A percentile compares a stretch with the other conserved stretches of the same genome.
Conservation (phyloP, 148 eudicot genomes). For the Rhododendron ovatum region DNA sequence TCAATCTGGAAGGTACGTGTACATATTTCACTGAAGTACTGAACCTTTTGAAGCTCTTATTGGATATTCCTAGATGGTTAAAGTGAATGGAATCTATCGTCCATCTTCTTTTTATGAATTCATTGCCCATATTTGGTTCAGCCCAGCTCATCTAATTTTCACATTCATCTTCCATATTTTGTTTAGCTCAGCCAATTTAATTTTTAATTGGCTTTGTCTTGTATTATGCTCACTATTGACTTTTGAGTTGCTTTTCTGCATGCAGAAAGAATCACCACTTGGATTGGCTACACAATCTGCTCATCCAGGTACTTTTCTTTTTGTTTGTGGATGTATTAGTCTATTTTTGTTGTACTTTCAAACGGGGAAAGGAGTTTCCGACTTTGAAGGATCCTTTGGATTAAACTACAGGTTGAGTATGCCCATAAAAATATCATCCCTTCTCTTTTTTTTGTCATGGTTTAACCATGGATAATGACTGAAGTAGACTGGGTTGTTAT, state of each 20-base stretch:
- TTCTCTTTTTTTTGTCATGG: not conserved
- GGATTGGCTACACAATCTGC: slow-evolving; percentile 87
- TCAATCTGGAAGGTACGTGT: too few species aligned
- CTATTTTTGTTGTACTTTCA: not conserved
- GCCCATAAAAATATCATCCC: not conserved
- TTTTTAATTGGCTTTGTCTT: not conserved
- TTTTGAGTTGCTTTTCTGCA: slow-evolving; percentile 5
- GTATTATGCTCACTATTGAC: not conserved
- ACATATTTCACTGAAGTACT: too few species aligned
- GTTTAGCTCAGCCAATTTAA: not conserved
- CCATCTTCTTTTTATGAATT: too few species aligned
- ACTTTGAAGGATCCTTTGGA: not conserved
- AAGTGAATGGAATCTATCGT: too few species aligned
- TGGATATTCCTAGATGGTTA: too few species aligned
- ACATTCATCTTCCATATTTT: not conserved
- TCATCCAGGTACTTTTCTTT: slow-evolving; percentile 66
- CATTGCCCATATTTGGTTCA: too few species aligned
- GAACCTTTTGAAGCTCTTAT: too few species aligned
- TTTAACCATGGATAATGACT: not conserved
- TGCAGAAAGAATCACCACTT: slow-evolving; percentile 88
- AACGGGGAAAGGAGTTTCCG: not conserved
- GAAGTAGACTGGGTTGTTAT: not conserved
- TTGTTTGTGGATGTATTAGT: not conserved
- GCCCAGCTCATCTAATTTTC: too few species aligned
- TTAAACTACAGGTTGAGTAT: not conserved